phyloP scores from a whole-genome alignment of 2,329 filamentous ascomycete genomes.

The Paradendryphiella salina region DNA sequence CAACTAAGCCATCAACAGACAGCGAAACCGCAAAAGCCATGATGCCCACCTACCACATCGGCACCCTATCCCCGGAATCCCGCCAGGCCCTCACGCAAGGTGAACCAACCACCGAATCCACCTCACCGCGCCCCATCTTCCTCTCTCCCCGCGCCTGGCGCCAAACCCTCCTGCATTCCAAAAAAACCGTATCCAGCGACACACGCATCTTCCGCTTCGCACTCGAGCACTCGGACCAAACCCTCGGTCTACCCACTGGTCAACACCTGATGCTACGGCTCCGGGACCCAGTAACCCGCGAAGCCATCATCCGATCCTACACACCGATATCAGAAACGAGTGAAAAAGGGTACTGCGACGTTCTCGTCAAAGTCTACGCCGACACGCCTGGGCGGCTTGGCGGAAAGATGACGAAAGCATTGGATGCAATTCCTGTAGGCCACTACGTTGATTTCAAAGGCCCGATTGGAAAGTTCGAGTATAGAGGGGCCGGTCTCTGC shows the following conservation, averaged over 20 bases:
- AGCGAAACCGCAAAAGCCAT: slow-evolving; percentile 89
- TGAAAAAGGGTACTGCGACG: slow-evolving; percentile 66
- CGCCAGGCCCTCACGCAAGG: slow-evolving; percentile 57
- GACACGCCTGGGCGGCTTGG: slow-evolving; percentile 61
- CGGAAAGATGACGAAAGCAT: slow-evolving; percentile 79
- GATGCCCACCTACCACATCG: slow-evolving; percentile 86
- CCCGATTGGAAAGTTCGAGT: slow-evolving; percentile 83
- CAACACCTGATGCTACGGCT: slow-evolving; percentile 87
- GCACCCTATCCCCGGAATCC: slow-evolving; percentile 68
- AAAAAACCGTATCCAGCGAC: slow-evolving; percentile 73
- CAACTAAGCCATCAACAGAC: slow-evolving; percentile 58
- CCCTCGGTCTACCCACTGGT: slow-evolving; percentile 76
- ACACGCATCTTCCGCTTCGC: slow-evolving; percentile 80
- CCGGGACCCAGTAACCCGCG: slow-evolving; percentile 68
- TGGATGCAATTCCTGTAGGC: slow-evolving; percentile 73
- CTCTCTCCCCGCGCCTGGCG: slow-evolving; percentile 73
- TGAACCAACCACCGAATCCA: slow-evolving; percentile 48
- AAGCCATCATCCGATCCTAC: slow-evolving; percentile 81
- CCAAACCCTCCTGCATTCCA: slow-evolving; percentile 70
- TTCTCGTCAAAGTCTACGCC: slow-evolving; percentile 83
- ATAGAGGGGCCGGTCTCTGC: slow-evolving; percentile 69
- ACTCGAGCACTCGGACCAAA: slow-evolving; percentile 71
- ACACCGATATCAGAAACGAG: slow-evolving; percentile 74
- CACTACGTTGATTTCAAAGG: slow-evolving; percentile 83
- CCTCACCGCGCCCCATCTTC: slow-evolving; percentile 63